Evolutionary conservation across 371 early-diverging fungal genomes (phyloP), one percentile per base, ranked within the genome.

Genomic region (Mucor irregularis): DNA sequence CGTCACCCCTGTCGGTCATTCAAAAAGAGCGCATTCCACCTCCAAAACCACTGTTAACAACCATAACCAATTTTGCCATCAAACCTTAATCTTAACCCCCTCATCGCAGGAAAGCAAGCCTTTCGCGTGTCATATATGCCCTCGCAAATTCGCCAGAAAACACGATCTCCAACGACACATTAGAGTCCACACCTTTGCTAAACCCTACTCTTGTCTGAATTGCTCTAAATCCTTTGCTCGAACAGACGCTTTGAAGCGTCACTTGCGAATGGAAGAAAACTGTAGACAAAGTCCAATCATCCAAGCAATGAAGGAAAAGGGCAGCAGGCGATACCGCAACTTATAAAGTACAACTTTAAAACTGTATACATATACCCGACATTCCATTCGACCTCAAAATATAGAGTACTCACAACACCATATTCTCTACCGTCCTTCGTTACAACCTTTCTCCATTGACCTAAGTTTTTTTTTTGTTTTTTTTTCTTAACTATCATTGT

Each of bases 211-310:
- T 9, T 88, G 88, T 54, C 56, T 72, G 16, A 74, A 73, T 19
- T 86, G 88, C 42, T 65, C 70, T 39, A 83, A 85, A 59, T 65
- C 77, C 0, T 88, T 88, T 71, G 83, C 85, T 3, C 75, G 86
- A 14, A 84, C 84, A 1, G 88, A 86, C 71, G 88, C 85, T 2
- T 60, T 88, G 16, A 79, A 78, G 26, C 69, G 85, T 2, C 87
- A 87, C 53, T 73, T 84, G 42, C 71, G 78, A n/a, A 61, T 77
- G 46, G 83, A 83, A 62, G 77, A 80, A 3, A 30, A 52, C 1
- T 86, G 83, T 50, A 62, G 81, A 38, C 37, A 49, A 10, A 71
- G 69, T 38, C 71, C 76, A 0, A 66, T 76, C 21, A 76, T 79
- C 43, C 73, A 79, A 64, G 68, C 69, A 9, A 67, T 77, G 73